Percentiles rank a stretch among this genome's conserved stretches.
Conservation (phyloP, 495 filamentous ascomycete genomes). For the Penicillium verhagenii region DNA sequence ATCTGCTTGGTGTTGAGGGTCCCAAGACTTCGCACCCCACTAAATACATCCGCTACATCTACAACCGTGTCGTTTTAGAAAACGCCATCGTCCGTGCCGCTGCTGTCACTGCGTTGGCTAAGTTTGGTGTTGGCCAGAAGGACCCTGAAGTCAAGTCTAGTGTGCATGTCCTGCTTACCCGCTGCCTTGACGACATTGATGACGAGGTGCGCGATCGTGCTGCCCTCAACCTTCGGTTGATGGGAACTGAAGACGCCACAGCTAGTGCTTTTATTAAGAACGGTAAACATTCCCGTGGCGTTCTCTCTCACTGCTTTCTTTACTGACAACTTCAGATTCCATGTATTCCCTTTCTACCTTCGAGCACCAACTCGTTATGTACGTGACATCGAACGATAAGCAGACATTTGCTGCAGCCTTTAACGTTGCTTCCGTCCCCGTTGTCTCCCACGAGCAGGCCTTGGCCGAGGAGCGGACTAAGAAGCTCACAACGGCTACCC, state of each 20-base stretch:
- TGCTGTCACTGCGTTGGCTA: conserved; percentile 91
- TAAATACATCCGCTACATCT: conserved; percentile 99
- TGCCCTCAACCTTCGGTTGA: conserved; percentile 85
- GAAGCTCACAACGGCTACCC: conserved; percentile 88
- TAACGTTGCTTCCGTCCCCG: conserved; percentile 85
- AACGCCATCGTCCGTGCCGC: conserved; percentile 95
- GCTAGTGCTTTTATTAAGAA: conserved; percentile 88
- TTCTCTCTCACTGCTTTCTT: neutral
- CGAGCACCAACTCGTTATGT: conserved; percentile 96
- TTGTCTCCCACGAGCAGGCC: conserved; percentile 93
- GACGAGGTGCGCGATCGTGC: conserved; percentile 97
- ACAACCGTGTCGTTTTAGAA: conserved; percentile 96
- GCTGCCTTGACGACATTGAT: conserved; percentile 95
- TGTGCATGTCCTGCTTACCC: conserved; percentile 85
- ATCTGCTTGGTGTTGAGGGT: conserved; percentile 90
- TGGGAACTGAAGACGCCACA: conserved; percentile 80
- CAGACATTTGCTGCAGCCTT: conserved; percentile 83
- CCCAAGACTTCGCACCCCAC: conserved; percentile 94
- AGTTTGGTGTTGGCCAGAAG: conserved; percentile 96
- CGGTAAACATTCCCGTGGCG: conserved; percentile 51
- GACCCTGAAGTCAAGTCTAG: conserved; percentile 95
- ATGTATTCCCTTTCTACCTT: conserved; percentile 96
- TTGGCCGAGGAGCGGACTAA: conserved; percentile 96
- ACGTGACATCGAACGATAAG: conserved; percentile 87
- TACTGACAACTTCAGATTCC: conserved; percentile 34